phyloP scores from a whole-genome alignment of 1,139 yeast genomes.

The Taphrina pruni region DNA sequence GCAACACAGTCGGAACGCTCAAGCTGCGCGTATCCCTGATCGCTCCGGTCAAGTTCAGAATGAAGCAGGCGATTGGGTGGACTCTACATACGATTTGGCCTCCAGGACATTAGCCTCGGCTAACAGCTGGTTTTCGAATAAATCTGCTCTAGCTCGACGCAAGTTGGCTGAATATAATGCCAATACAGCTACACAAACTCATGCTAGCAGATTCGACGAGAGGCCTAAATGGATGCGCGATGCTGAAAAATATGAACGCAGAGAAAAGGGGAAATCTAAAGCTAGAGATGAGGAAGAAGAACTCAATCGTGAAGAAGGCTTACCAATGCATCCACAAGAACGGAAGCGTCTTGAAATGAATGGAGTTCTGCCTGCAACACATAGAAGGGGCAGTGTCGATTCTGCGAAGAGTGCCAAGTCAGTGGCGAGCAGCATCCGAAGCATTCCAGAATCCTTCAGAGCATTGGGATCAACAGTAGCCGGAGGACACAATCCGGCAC shows the following conservation, averaged over 20 bases:
- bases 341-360: conserved; percentile 31
- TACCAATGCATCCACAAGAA: conserved; percentile 39
- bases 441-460: conserved; percentile 24
- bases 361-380: conserved; percentile 21
- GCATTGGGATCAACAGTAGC: conserved; percentile 1
- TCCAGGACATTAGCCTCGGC: conserved; percentile 31
- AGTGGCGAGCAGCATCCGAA: conserved; percentile 18
- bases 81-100: conserved; percentile 35
- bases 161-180: conserved; percentile 37
- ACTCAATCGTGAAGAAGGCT: conserved; percentile 25
- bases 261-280: conserved; percentile 35
- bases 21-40: background rate
- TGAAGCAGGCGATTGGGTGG: conserved; percentile 37
- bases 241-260: conserved; percentile 33
- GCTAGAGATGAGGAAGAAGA: conserved; percentile 29
- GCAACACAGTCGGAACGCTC: background rate
- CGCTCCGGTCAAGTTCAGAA: conserved; percentile 20
- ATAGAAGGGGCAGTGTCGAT: conserved; percentile 31
- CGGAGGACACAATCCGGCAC: background rate
- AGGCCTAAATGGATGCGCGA: conserved; percentile 42
- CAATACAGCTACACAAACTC: conserved; percentile 15
- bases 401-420: conserved; percentile 33
- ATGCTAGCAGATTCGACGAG: conserved; percentile 24
- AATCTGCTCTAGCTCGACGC: conserved; percentile 38
- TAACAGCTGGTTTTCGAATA: conserved; percentile 31